Base-by-base conservation (phyloP, 352 stramenopile species). In the Phytopythium ostracodes region DNA sequence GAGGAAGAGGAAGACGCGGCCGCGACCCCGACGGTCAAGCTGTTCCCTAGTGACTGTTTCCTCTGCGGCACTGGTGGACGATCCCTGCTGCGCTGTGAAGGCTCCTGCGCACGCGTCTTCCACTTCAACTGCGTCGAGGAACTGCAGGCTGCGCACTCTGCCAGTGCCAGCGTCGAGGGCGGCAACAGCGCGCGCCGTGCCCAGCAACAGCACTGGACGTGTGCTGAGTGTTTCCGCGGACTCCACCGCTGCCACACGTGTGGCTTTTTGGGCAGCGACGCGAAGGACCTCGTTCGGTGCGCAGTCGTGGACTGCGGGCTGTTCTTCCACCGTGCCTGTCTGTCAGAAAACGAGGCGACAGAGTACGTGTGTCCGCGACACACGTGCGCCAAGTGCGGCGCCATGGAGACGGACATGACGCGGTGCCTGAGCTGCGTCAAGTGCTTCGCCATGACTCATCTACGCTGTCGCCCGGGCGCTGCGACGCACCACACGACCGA, bases 181-280 rank as follows among this genome's bases (percentile, higher is more conserved):
- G 63, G 64, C 27, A 40, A 55, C 18, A 63, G 62, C 22, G 75
- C 77, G 42, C 67, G 71, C 38, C 79, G 75, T 35, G 56, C 66
- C 25, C 68, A 62, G 29, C 66, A 67, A 24, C 68, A 81, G 46
- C 27, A 62, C 25, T 94, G 85, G 85, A 73, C 72, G 52, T 94
- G 85, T 53, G 81, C 73, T 36, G 79, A 94, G 46, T 94, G 84
- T 57, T 60, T 67, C 35, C 77, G 84, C 14, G 70, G 66, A 0
- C 51, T 94, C 20, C 81, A 91, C 58, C 61, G 65, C 33, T 94
- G 84, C 54, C 68, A 77, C 38, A n/a, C 69, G 20, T 94, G 84
- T 60, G 84, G 81, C 27, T 90, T 91, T 42, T 56, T 94, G n/a
- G 84, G 82, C 56, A 71, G 88, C 61, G 73, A 83, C 44, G 61